Percentiles rank a stretch among this genome's conserved stretches.
Conservation (phyloP, 2,329 filamentous ascomycete genomes). For the Diaporthe capsici region DNA sequence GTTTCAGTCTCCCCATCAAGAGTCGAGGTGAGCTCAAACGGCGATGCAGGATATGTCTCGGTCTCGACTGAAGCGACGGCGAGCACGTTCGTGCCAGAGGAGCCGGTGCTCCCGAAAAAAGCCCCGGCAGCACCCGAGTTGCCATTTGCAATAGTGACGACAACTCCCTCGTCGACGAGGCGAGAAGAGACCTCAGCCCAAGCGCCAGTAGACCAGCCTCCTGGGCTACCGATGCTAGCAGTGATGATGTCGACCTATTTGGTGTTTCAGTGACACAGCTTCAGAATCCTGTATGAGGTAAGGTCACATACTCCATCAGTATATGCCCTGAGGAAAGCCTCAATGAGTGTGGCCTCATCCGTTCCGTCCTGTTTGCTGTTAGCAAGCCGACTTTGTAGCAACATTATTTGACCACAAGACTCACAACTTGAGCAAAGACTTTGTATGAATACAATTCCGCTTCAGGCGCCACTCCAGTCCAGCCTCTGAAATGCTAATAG, state of each 20-base stretch:
- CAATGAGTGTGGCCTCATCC: constrained; percentile 22
- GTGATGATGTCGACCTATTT: constrained; percentile 53
- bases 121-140: constrained; percentile 60
- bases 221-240: constrained; percentile 51
- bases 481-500: background rate
- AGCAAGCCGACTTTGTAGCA: background rate
- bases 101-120: constrained; percentile 56
- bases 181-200: constrained; percentile 56
- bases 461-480: constrained; percentile 22
- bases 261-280: background rate
- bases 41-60: constrained; percentile 40
- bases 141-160: constrained; percentile 58
- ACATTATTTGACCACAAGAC: background rate
- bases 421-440: constrained; percentile 10
- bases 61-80: constrained; percentile 59
- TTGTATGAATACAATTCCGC: constrained; percentile 24
- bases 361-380: background rate
- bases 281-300: no score
- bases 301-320: background rate
- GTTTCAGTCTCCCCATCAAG: constrained; percentile 30
- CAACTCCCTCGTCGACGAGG: constrained; percentile 59
- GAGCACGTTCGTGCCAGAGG: constrained; percentile 57
- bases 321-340: constrained; percentile 14
- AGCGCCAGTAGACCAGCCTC: constrained; percentile 48
- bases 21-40: constrained; percentile 40